Conservation (phyloP, 805 yeast genomes). For the Kurtzmaniella cleridarum region DNA sequence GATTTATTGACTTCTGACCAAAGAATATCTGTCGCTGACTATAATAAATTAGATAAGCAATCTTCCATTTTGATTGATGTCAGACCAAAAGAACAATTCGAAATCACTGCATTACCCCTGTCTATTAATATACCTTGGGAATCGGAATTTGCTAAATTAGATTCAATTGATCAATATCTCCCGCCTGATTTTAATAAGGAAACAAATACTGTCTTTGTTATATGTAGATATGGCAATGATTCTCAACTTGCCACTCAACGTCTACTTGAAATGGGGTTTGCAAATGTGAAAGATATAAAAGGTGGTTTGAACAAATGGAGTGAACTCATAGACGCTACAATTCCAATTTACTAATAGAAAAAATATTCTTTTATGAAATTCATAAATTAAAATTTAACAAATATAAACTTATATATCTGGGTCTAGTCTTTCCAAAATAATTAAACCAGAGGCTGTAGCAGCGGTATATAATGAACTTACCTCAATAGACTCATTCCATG, state of each 20-base stretch:
- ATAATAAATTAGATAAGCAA: slow-evolving; percentile 13
- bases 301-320: slow-evolving; percentile 82
- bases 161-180: slow-evolving; percentile 15
- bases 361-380: slow-evolving; percentile 3
- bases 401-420: slow-evolving; percentile 6
- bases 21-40: slow-evolving; percentile 43
- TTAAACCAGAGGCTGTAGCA: slow-evolving; percentile 45
- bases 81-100: slow-evolving; percentile 72
- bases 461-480: slow-evolving; percentile 49
- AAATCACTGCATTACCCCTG: slow-evolving; percentile 54
- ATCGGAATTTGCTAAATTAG: slow-evolving; percentile 30
- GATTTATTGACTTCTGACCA: slow-evolving; percentile 40
- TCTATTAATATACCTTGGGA: slow-evolving; percentile 63
- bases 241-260: slow-evolving; percentile 70
- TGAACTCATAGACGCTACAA: slow-evolving; percentile 46
- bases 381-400: slow-evolving; percentile 19
- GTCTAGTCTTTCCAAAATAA: slow-evolving; percentile 41
- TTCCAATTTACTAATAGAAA: slow-evolving; percentile 55
- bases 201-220: slow-evolving; percentile 41
- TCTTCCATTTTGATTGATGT: slow-evolving; percentile 60
- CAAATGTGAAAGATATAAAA: slow-evolving; percentile 54
- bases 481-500: slow-evolving; percentile 51
- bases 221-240: slow-evolving; percentile 90
- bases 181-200: slow-evolving; percentile 17
- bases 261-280: slow-evolving; percentile 46